Base-by-base conservation (phyloP, 192 early-diverging fungal species). In the Pilobolus umbonatus region DNA sequence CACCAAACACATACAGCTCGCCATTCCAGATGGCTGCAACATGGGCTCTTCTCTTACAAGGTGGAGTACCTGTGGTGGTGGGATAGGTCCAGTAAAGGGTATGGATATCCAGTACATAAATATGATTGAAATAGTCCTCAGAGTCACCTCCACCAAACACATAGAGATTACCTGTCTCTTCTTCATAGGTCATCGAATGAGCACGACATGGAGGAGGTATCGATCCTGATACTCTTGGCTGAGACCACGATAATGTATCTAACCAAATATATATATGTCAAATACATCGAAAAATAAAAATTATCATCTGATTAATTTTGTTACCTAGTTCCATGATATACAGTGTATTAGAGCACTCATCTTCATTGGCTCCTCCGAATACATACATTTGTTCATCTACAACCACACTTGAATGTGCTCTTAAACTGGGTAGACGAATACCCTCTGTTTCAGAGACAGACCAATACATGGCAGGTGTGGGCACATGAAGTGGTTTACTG, bases 141-240 rank as follows among this genome's bases (percentile, higher is more conserved):
- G 88, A 90, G 55, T 93, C 88, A n/a, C 92, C 92, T 40, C 91
- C 91, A 17, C 90, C 91, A 79, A 94, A 94, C 42, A 91, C 73
- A 72, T 82, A 89, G 28, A 94, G 65, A 2, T 28, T 39, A n/a
- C 67, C 61, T 36, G 70, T 74, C 26, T 69, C 58, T 39, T 84
- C 82, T 11, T 89, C 78, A 0, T 84, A 74, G 0, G 80, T 78
- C 0, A 90, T 76, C 0, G 88, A 90, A 60, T 94, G 91, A 5
- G 91, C 91, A 22, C 91, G 74, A 65, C 88, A 92, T n/a, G 89
- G 78, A 26, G 82, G 82, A n/a, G 90, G 90, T 8, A 72, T 73
- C 39, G 82, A 79, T 51, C 92, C 92, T 6, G 68, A 73, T 5
- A 84, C 81, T 66, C 69, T 78, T 68, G 88, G 78, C 24, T 80